Conservation (phyloP, 2,329 filamentous ascomycete species). For the Talaromyces rugulosus region DNA sequence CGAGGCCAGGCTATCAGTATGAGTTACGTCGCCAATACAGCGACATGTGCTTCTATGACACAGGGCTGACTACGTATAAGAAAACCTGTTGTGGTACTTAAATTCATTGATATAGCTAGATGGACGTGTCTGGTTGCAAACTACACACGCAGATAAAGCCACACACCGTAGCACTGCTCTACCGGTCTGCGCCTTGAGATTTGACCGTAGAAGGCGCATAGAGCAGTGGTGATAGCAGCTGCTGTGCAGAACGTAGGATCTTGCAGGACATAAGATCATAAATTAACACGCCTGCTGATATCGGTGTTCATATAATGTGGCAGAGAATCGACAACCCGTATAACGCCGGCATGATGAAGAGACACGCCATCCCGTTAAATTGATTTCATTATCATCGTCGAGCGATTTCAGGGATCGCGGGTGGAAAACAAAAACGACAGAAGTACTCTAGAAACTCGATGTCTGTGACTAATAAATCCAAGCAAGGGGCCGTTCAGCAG, state of each 20-base stretch:
- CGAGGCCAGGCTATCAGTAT: not conserved
- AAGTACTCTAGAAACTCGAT: constrained; percentile 4
- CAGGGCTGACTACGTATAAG: not conserved
- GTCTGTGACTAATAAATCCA: not conserved
- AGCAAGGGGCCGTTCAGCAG: constrained; percentile 13
- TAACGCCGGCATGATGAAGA: constrained; percentile 12
- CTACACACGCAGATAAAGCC: not conserved
- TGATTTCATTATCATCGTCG: constrained; percentile 1
- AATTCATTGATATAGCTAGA: not conserved
- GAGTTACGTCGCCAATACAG: not conserved
- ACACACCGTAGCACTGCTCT: not conserved
- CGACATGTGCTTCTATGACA: not conserved
- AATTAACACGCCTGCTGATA: not conserved
- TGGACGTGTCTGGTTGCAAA: not conserved
- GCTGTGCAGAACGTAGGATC: not conserved
- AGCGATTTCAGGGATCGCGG: constrained; percentile 2
- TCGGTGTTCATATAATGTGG: not conserved
- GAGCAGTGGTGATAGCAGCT: not conserved
- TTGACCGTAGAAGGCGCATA: not conserved
- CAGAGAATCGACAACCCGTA: constrained; percentile 5
- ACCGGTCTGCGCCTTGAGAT: not conserved
- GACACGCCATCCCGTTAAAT: not conserved
- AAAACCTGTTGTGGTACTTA: not conserved
- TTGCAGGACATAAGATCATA: not conserved
- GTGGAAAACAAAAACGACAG: not conserved